Conservation (phyloP, 2,329 filamentous ascomycete genomes). For the Thelonectria blattea region DNA sequence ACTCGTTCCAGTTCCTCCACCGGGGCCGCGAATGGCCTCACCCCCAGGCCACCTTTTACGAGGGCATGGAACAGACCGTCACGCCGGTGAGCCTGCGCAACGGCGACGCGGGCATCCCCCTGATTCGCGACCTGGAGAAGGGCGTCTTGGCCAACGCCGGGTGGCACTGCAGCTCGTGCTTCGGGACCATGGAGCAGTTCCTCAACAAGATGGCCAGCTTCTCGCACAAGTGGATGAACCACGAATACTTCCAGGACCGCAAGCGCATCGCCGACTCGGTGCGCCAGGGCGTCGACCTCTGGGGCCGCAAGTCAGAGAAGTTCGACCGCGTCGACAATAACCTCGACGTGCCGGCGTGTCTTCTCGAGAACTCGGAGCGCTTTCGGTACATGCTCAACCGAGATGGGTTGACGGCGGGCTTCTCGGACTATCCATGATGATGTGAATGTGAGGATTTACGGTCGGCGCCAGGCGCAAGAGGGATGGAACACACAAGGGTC, state of each 20-base stretch:
- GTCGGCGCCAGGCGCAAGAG: slow-evolving; percentile 5
- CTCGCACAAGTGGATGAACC: slow-evolving; percentile 61
- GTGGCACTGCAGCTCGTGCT: slow-evolving; percentile 70
- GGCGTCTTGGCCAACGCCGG: slow-evolving; percentile 55
- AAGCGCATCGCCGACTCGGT: slow-evolving; percentile 58
- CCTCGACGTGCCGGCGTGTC: slow-evolving; percentile 57
- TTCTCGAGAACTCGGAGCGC: slow-evolving; percentile 47
- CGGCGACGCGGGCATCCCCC: slow-evolving; percentile 49
- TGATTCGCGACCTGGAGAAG: slow-evolving; percentile 49
- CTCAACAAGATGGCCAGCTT: slow-evolving; percentile 63
- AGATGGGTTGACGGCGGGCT: slow-evolving; percentile 54
- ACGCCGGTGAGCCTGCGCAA: slow-evolving; percentile 60
- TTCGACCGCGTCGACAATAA: slow-evolving; percentile 59
- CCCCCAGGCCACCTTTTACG: slow-evolving; percentile 65
- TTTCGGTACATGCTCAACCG: slow-evolving; percentile 55
- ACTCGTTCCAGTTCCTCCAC: slow-evolving; percentile 60
- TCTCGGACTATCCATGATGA: slow-evolving; percentile 50
- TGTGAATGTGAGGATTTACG: background rate
- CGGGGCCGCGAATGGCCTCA: slow-evolving; percentile 55
- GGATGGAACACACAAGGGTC: background rate
- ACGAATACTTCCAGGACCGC: slow-evolving; percentile 52
- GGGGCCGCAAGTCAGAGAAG: slow-evolving; percentile 54
- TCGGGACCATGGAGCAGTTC: slow-evolving; percentile 60
- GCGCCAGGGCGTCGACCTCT: slow-evolving; percentile 59
- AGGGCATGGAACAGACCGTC: slow-evolving; percentile 51